A percentile compares a stretch with the other conserved stretches of the same genome.
Conservation (phyloP, 1,139 yeast genomes). For the Kodamaea alishanica region DNA sequence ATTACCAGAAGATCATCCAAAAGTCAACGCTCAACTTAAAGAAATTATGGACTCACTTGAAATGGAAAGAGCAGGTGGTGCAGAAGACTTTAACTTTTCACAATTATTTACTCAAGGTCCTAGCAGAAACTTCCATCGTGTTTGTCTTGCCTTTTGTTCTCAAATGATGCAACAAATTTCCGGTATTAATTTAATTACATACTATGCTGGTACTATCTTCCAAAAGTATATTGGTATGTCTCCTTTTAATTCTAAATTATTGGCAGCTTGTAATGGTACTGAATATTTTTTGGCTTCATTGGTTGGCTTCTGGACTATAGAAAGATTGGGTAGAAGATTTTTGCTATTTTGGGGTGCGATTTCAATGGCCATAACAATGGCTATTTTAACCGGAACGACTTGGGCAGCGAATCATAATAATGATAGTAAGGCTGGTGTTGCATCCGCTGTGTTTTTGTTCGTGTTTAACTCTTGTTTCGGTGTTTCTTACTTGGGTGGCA, state of each 20-base stretch:
- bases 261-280: conserved; percentile 28
- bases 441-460: conserved; percentile 36
- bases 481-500: conserved; percentile 27
- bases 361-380: conserved; percentile 41
- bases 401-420: conserved; percentile 22
- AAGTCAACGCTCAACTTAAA: conserved; percentile 26
- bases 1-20: conserved; percentile 24
- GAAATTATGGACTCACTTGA: conserved; percentile 30
- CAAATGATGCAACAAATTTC: conserved; percentile 45
- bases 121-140: conserved; percentile 46
- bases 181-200: conserved; percentile 39
- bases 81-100: conserved; percentile 21
- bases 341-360: conserved; percentile 51
- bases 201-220: conserved; percentile 46
- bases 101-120: conserved; percentile 36
- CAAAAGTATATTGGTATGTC: conserved; percentile 40
- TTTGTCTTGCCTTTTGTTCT: conserved; percentile 44
- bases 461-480: conserved; percentile 36
- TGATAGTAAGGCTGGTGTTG: conserved; percentile 20
- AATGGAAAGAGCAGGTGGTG: conserved; percentile 24
- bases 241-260: conserved; percentile 33
- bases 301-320: conserved; percentile 45
- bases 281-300: conserved; percentile 42
- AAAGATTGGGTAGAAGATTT: conserved; percentile 51
- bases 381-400: conserved; percentile 27